Base-by-base conservation (phyloP, 106 monocot species). In the Acorus calamus region DNA sequence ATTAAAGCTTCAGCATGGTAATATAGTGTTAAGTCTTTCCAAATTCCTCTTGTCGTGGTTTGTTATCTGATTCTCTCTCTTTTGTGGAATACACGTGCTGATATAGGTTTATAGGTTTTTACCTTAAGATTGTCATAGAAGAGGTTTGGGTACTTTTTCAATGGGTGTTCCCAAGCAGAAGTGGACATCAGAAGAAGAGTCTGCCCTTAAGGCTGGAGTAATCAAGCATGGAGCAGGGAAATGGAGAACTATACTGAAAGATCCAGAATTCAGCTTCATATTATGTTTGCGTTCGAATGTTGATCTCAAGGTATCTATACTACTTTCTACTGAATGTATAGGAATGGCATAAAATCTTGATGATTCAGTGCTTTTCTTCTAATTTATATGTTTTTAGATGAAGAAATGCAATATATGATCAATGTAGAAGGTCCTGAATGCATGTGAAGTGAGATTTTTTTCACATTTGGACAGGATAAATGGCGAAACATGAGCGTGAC, bases 161-260 rank as follows among this genome's bases (percentile, higher is more conserved):
- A 28, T 28, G 28, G 28, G 28, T 28, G 28, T 28, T 28, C 28
- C 28, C 28, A 28, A 28, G 28, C 28, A 28, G 28, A 28, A 28
- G 28, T 28, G 28, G 28, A 28, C 28, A 28, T 10, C 65, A 64
- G 63, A 63, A 14, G 63, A 63, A 12, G 63, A 63, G n/a, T 46
- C 8, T 11, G 63, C 63, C 7, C 47, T 63, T 3, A 2, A 11
- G 7, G 47, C 47, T 11, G 63, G 63, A 7, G 63, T 63, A 11
- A 9, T 49, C 7, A 63, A 63, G n/a, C 63, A 63, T 12, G 63
- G 63, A 4, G 48, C 63, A 4, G 63, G 63, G 5, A 63, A 63
- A 7, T 63, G 63, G 63, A 9, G 63, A 2, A 12, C 8, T 4
- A 63, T 63, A 7, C 11, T 49, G 14, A 49, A 63, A 28, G 63